Evolutionary conservation across 2,329 filamentous ascomycete genomes (phyloP).

Genomic region (Stemphylium vesicarium): DNA sequence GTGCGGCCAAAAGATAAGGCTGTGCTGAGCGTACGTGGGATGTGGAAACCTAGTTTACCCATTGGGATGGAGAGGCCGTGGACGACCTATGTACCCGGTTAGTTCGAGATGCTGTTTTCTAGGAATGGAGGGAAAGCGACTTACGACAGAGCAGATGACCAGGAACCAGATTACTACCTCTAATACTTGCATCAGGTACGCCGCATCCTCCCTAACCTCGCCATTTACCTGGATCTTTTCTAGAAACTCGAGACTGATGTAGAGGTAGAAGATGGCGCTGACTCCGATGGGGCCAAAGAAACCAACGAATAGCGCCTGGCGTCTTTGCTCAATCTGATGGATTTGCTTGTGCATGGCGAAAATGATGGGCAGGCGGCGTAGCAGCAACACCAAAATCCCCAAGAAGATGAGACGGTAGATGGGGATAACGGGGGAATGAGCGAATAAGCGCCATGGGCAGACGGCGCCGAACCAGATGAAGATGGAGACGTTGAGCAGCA

Average conservation of each 20-base stretch:
- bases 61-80: slow-evolving; percentile 84
- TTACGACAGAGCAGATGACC: slow-evolving; percentile 79
- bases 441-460: slow-evolving; percentile 78
- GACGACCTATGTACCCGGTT: slow-evolving; percentile 62
- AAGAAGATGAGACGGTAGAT: slow-evolving; percentile 75
- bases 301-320: slow-evolving; percentile 83
- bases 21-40: slow-evolving; percentile 68
- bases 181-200: slow-evolving; percentile 68
- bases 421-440: slow-evolving; percentile 71
- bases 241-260: slow-evolving; percentile 79
- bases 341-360: slow-evolving; percentile 76
- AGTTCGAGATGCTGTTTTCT: background rate
- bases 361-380: slow-evolving; percentile 80
- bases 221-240: slow-evolving; percentile 63
- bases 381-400: slow-evolving; percentile 75
- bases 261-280: slow-evolving; percentile 88
- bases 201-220: slow-evolving; percentile 68
- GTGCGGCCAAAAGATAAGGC: slow-evolving; percentile 41
- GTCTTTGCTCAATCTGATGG: slow-evolving; percentile 75
- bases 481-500: slow-evolving; percentile 86
- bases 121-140: slow-evolving; percentile 37
- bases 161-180: slow-evolving; percentile 85
- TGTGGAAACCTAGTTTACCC: slow-evolving; percentile 67
- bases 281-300: slow-evolving; percentile 95
- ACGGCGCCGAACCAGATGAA: slow-evolving; percentile 81